Evolutionary conservation across 2,329 filamentous ascomycete genomes (phyloP), one percentile per base, ranked within the genome.

Genomic region (Aspergillus fructus): DNA sequence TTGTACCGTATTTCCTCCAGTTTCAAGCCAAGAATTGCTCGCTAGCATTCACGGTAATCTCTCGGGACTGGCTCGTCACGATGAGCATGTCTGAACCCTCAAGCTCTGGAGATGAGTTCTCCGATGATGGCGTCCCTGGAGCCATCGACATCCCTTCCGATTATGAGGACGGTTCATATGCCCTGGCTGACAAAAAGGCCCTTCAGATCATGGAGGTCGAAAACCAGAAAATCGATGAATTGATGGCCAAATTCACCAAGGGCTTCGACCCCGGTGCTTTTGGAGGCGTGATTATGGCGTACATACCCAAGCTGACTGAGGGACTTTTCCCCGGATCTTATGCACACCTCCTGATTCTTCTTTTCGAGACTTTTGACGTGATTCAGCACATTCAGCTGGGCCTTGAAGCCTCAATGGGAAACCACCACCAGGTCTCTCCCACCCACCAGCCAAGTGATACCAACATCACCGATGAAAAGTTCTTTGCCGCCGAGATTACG

Each of bases 301-400:
- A 27, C 15, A 52, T 64, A 27, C 59, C 61, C 1, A 39, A 21
- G 6, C 17, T 66, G 7, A 24, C 39, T 2, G 40, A 55, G 4
- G 42, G 52, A 27, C 49, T 62, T 5, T 58, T 63, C 19, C 66
- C 68, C 1, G 65, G 66, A 9, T 64, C 65, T 4, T 68, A 62
- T 48, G 53, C 53, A 11, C 68, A 70, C 51, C 59, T 69, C n/a
- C 39, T 69, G 21, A 33, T 66, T 2, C 49, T 70, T 11, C 46
- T 69, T 8, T 59, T 67, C 8, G 57, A 62, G 21, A 49, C 53
- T 66, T 86, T 87, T 65, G 75, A 81, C 1, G 80, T 82, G 49
- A 85, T 90, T 59, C 83, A 85, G 62, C 83, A 85, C 63, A 85
- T 89, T 49, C 88, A 90, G 69, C 72, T 77, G 5, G 84, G 88